Percentiles rank a stretch among this genome's conserved stretches.
Evolutionary conservation across 441 rosid species (phyloP).

Genomic region (Jatropha multifida): DNA sequence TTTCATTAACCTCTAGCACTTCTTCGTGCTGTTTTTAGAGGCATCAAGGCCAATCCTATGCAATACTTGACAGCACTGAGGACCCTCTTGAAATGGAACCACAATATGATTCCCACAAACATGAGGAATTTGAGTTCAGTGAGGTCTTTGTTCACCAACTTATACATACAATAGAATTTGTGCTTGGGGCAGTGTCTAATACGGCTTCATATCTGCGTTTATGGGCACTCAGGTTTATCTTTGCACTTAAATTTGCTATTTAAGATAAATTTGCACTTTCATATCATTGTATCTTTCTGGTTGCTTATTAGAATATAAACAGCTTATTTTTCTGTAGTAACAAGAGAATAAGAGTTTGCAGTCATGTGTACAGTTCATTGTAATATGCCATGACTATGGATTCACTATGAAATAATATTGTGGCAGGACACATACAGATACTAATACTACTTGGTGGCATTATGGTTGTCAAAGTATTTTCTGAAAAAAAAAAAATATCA

Average conservation of each 20-base stretch:
- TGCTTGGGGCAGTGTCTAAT: conserved; percentile 92
- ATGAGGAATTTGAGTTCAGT: conserved; percentile 89
- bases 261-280: conserved; percentile 12
- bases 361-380: neutral
- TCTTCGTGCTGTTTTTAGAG: conserved; percentile 41
- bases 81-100: conserved; percentile 55
- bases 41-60: conserved; percentile 70
- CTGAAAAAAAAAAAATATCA: neutral
- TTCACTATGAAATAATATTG: neutral
- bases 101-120: conserved; percentile 50
- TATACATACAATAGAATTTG: conserved; percentile 96
- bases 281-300: neutral
- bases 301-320: neutral
- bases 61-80: conserved; percentile 49
- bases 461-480: neutral
- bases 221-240: conserved; percentile 65
- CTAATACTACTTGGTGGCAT: neutral
- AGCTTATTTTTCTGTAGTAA: neutral
- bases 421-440: too few relatives aligned
- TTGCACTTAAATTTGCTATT: conserved; percentile 7
- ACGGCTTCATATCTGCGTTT: conserved; percentile 84
- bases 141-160: conserved; percentile 93
- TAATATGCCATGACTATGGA: neutral
- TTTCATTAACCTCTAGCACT: conserved; percentile 1
- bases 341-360: neutral